phyloP scores from a whole-genome alignment of 305 asterid species.

The Fraxinus paxiana region DNA sequence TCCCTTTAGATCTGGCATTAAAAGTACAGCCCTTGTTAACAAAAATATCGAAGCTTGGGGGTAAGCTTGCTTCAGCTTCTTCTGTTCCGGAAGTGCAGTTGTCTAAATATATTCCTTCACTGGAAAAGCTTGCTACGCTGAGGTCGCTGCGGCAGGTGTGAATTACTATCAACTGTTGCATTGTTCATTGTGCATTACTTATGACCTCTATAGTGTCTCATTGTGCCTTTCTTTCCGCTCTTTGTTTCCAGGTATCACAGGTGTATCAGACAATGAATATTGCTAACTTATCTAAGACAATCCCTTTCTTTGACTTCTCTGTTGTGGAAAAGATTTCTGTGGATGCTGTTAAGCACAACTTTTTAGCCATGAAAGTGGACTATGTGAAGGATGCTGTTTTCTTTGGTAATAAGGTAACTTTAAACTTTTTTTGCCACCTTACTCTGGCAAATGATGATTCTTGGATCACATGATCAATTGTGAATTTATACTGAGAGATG shows the following conservation, averaged over 20 bases:
- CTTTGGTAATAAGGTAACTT: slow-evolving; percentile 42
- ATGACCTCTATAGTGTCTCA: background rate
- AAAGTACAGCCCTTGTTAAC: slow-evolving; percentile 63
- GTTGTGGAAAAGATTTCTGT: slow-evolving; percentile 45
- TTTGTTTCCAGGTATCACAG: slow-evolving; percentile 57
- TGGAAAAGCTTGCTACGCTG: slow-evolving; percentile 80
- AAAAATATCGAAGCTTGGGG: slow-evolving; percentile 82
- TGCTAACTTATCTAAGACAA: slow-evolving; percentile 55
- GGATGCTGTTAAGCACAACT: slow-evolving; percentile 43
- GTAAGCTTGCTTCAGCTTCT: slow-evolving; percentile 75
- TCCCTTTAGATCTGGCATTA: slow-evolving; percentile 62
- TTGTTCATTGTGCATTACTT: background rate
- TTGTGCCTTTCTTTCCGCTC: slow-evolving; percentile 1
- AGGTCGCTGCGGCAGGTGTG: slow-evolving; percentile 81
- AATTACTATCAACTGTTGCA: background rate
- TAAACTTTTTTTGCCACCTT: background rate
- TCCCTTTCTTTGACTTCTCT: slow-evolving; percentile 56
- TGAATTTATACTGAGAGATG: background rate
- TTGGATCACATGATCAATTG: background rate
- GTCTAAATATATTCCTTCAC: slow-evolving; percentile 63
- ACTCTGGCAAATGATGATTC: background rate
- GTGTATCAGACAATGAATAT: slow-evolving; percentile 76
- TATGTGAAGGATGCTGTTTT: slow-evolving; percentile 45
- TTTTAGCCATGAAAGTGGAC: slow-evolving; percentile 43
- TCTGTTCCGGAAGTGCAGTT: slow-evolving; percentile 78